phyloP scores from a whole-genome alignment of 2,329 filamentous ascomycete species.

The Aphanocladium album region DNA sequence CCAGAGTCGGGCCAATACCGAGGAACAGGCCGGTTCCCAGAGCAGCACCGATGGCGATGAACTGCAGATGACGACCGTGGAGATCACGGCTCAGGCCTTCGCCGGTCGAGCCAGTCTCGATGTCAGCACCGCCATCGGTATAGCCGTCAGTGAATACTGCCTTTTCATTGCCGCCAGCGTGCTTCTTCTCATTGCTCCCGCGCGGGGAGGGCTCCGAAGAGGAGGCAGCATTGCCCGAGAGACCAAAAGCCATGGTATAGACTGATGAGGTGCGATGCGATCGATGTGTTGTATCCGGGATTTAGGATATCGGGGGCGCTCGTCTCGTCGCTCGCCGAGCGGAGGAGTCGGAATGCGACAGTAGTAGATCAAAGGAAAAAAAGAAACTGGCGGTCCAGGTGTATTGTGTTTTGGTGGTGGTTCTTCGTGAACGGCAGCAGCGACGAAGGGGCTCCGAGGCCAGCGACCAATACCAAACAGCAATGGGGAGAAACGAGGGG shows the following conservation, averaged over 20 bases:
- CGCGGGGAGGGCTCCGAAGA: constrained; percentile 4
- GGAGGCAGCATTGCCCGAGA: neutral
- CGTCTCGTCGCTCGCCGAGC: neutral
- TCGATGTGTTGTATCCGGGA: neutral
- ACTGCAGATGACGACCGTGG: constrained; percentile 40
- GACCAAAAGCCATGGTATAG: constrained; percentile 2
- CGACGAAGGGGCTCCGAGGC: constrained; percentile 4
- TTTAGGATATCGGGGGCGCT: neutral
- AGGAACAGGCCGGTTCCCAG: constrained; percentile 72
- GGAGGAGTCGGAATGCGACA: neutral
- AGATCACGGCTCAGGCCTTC: constrained; percentile 34
- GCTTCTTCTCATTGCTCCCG: constrained; percentile 9
- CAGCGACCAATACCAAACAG: constrained; percentile 1
- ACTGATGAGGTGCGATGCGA: neutral
- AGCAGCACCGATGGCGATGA: constrained; percentile 53
- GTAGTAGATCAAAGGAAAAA: neutral
- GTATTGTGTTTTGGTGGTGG: neutral
- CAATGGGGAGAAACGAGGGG: neutral
- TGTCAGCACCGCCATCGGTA: constrained; percentile 19
- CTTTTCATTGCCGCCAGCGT: neutral
- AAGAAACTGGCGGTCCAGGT: neutral
- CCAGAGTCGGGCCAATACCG: constrained; percentile 58
- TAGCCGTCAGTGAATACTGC: neutral
- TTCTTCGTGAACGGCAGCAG: neutral
- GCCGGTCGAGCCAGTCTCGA: constrained; percentile 30